Conservation (phyloP, 345 rosid species). For the Carallia pectinifolia region DNA sequence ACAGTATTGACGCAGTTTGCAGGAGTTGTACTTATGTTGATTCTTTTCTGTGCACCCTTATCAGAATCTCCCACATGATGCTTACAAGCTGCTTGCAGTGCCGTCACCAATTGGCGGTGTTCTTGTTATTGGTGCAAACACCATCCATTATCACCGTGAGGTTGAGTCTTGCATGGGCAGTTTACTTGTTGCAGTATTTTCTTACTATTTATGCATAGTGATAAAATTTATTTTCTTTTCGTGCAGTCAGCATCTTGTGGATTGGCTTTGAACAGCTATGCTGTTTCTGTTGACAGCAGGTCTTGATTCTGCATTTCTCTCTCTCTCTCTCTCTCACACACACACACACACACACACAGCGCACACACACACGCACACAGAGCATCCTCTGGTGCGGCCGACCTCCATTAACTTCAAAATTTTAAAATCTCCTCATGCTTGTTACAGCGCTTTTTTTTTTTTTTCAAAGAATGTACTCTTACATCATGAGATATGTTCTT, state of each 20-base stretch:
- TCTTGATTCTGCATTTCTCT: slow-evolving; percentile 29
- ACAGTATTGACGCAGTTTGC: background rate
- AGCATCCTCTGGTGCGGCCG: no score
- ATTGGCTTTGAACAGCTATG: slow-evolving; percentile 84
- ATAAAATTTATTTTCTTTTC: slow-evolving; percentile 22
- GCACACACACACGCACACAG: no score
- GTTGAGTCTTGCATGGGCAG: slow-evolving; percentile 29
- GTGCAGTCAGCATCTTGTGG: slow-evolving; percentile 87
- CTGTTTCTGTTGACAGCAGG: slow-evolving; percentile 79
- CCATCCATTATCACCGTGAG: slow-evolving; percentile 95
- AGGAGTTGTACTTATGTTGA: slow-evolving; percentile 5
- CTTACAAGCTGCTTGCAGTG: slow-evolving; percentile 92
- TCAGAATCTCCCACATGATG: slow-evolving; percentile 97
- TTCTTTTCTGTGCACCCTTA: slow-evolving; percentile 22
- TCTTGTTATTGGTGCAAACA: slow-evolving; percentile 79
- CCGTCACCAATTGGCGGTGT: slow-evolving; percentile 98
- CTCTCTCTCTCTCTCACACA: background rate
- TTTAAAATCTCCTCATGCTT: no score
- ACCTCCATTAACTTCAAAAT: no score
- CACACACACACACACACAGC: no score
- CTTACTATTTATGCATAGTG: background rate
- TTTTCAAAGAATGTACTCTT: no score
- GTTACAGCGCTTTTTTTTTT: no score
- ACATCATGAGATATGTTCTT: background rate
- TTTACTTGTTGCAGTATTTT: slow-evolving; percentile 7